A percentile compares a stretch with the other conserved stretches of the same genome.
Evolutionary conservation across 768 basidiomycete species (phyloP).

Genomic region (Cyclocybe aegerita): DNA sequence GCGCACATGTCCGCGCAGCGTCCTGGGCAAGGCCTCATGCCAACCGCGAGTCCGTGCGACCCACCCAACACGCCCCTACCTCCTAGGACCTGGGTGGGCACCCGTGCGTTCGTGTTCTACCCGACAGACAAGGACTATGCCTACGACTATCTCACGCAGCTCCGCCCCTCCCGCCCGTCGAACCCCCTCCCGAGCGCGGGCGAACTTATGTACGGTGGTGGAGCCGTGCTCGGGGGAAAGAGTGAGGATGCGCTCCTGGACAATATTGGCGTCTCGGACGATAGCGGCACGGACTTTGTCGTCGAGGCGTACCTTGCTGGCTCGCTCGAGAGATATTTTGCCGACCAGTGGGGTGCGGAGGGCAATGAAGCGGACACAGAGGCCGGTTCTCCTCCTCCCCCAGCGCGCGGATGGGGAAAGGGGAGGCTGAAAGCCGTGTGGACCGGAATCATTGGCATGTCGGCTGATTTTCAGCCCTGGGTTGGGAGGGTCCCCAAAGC

Average conservation of each 20-base stretch:
- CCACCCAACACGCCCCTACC: neutral
- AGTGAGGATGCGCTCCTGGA: constrained; percentile 23
- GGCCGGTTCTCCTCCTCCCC: neutral
- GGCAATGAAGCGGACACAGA: constrained; percentile 21
- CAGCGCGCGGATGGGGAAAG: constrained; percentile 23
- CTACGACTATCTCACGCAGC: constrained; percentile 73
- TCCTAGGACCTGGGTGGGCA: constrained; percentile 32
- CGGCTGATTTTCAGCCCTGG: constrained; percentile 66
- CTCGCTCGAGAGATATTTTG: constrained; percentile 56
- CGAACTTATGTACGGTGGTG: constrained; percentile 73
- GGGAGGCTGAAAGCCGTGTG: constrained; percentile 57
- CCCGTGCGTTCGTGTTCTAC: constrained; percentile 61
- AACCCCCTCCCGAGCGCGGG: constrained; percentile 28
- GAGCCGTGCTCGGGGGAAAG: constrained; percentile 32
- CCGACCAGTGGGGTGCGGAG: constrained; percentile 16
- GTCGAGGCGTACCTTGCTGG: constrained; percentile 30
- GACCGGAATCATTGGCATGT: constrained; percentile 65
- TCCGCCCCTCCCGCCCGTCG: constrained; percentile 23
- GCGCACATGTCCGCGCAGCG: constrained; percentile 70
- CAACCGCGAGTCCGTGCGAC: neutral
- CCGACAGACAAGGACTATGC: constrained; percentile 33
- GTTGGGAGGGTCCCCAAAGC: constrained; percentile 58
- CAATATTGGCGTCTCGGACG: constrained; percentile 38
- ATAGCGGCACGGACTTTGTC: constrained; percentile 26
- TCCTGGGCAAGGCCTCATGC: constrained; percentile 14